Evolutionary conservation across 1,284 basidiomycete species (phyloP).

Genomic region (Fereydounia khargensis): DNA sequence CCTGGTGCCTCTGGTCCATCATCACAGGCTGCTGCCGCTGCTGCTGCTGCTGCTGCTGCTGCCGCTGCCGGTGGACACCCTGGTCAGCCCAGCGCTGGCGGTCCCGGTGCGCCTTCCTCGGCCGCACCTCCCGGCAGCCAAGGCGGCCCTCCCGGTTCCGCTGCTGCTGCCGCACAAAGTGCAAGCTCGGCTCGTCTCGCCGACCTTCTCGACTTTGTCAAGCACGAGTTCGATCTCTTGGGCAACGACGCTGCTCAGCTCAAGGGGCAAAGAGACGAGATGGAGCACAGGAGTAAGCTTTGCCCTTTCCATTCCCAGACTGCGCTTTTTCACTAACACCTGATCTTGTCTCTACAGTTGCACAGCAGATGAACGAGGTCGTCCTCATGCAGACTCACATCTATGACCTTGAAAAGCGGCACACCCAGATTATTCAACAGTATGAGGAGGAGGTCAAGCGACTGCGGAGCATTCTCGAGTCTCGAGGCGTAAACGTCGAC

Average conservation of each 20-base stretch:
- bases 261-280: conserved; percentile 80
- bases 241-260: conserved; percentile 69
- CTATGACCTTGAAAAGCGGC: conserved; percentile 74
- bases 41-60: conserved; percentile 17
- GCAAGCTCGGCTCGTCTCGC: conserved; percentile 63
- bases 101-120: conserved; percentile 19
- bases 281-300: conserved; percentile 75
- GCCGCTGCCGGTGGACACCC: conserved; percentile 23
- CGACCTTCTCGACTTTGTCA: conserved; percentile 78
- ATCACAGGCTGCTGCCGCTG: conserved; percentile 23
- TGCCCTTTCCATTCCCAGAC: too few relatives aligned
- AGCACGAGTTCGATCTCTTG: conserved; percentile 80
- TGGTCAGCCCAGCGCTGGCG: conserved; percentile 21
- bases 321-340: neutral
- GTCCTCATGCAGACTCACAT: conserved; percentile 62
- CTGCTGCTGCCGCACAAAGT: conserved; percentile 25
- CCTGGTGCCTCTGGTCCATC: conserved; percentile 22
- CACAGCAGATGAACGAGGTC: conserved; percentile 46
- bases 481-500: conserved; percentile 33
- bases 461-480: conserved; percentile 68
- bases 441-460: conserved; percentile 73
- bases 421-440: conserved; percentile 69
- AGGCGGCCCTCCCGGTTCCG: conserved; percentile 22
- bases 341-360: conserved; percentile 8
- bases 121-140: conserved; percentile 19